Percentiles rank a stretch among this genome's conserved stretches.
These are phyloP conservation scores for Saccharomyces uvarum DNA, from an alignment of 1,139 yeast genomes.

Conservation along the genomic window DNA sequence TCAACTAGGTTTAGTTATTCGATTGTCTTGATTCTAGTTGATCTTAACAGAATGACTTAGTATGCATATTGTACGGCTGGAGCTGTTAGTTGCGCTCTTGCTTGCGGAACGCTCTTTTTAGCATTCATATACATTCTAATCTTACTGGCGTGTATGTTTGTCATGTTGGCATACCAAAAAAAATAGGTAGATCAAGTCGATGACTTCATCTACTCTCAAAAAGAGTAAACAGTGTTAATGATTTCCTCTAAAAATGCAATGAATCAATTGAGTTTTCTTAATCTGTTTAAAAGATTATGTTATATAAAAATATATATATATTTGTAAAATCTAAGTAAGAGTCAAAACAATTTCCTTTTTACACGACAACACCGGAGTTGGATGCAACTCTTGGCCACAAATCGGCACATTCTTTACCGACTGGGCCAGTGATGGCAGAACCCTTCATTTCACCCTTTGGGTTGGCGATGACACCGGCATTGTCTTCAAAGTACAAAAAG, in stretches of 20 bases:
- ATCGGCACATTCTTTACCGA: constrained; percentile 99
- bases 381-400: constrained; percentile 99
- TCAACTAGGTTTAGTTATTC: not conserved
- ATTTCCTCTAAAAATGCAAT: not conserved
- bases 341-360: constrained; percentile 30
- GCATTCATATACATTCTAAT: not conserved
- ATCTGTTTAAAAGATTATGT: not conserved
- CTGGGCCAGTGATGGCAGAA: constrained; percentile 99
- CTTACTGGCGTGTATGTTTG: not conserved
- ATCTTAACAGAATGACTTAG: not conserved
- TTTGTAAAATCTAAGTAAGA: not conserved
- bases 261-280: not conserved
- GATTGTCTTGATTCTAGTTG: not conserved
- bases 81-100: not conserved
- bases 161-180: not conserved
- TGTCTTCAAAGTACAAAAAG: constrained; percentile 98
- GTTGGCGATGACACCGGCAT: constrained; percentile 99
- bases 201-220: not conserved
- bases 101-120: not conserved
- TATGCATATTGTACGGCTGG: not conserved
- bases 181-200: not conserved
- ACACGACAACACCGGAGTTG: constrained; percentile 99
- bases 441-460: constrained; percentile 99
- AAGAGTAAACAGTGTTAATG: not conserved
- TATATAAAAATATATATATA: not conserved